Conservation (phyloP, 768 basidiomycete species). For the Suillus subaureus region DNA sequence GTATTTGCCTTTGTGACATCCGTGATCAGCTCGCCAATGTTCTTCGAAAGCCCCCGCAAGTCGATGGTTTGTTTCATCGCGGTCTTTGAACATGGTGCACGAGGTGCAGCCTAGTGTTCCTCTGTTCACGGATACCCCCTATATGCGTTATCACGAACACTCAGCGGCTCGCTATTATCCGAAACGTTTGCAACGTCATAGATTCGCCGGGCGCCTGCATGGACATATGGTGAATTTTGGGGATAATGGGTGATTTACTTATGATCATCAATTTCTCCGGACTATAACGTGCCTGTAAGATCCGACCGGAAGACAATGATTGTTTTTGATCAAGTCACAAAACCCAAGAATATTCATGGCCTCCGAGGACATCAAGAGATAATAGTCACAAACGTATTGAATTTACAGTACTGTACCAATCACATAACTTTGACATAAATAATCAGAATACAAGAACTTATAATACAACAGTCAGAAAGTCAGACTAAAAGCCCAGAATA, state of each 20-base stretch:
- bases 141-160: background rate
- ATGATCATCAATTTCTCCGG: background rate
- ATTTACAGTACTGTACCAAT: background rate
- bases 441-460: background rate
- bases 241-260: background rate
- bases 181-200: background rate
- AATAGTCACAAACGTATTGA: background rate
- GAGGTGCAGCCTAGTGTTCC: background rate
- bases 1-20: background rate
- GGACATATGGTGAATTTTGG: background rate
- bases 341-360: background rate
- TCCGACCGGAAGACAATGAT: background rate
- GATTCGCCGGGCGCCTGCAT: background rate
- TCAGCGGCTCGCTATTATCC: background rate
- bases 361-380: background rate
- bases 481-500: background rate
- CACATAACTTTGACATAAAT: background rate
- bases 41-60: background rate
- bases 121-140: background rate
- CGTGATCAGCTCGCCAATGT: background rate
- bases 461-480: constrained; percentile 8
- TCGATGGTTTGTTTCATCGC: constrained; percentile 1
- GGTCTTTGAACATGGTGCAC: background rate
- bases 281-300: background rate
- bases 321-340: too few species aligned